Conservation (phyloP, 1,284 basidiomycete genomes). For the Porphyrellus sp. region DNA sequence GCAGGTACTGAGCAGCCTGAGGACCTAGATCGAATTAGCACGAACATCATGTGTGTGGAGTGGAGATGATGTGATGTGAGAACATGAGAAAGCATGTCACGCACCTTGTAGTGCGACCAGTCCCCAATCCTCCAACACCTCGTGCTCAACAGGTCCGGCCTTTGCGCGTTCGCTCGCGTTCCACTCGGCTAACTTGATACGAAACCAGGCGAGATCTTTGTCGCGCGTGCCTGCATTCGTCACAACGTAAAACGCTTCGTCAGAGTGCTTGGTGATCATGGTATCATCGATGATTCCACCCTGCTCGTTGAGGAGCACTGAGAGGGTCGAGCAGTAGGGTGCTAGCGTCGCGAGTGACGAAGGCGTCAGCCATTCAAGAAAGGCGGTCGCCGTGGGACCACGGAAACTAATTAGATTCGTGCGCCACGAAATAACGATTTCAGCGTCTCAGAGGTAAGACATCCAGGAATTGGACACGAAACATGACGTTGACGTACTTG, state of each 20-base stretch:
- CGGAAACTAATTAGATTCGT: slow-evolving; percentile 47
- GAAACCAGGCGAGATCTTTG: slow-evolving; percentile 81
- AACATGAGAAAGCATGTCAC: slow-evolving; percentile 5
- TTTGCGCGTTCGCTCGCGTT: slow-evolving; percentile 52
- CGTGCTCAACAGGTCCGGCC: slow-evolving; percentile 69
- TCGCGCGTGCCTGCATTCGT: slow-evolving; percentile 91
- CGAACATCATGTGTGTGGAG: not conserved
- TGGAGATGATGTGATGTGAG: not conserved
- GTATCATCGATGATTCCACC: slow-evolving; percentile 98
- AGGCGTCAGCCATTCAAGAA: slow-evolving; percentile 84
- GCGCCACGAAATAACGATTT: not conserved
- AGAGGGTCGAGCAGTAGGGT: slow-evolving; percentile 76
- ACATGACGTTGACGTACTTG: slow-evolving; percentile 44
- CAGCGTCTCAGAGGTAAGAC: not conserved
- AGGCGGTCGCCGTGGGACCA: slow-evolving; percentile 69
- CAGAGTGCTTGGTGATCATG: slow-evolving; percentile 79
- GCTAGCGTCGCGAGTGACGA: slow-evolving; percentile 70
- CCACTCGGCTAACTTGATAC: slow-evolving; percentile 69
- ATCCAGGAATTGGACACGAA: not conserved
- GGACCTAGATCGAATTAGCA: slow-evolving; percentile 57
- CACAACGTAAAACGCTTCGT: slow-evolving; percentile 89
- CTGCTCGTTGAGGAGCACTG: slow-evolving; percentile 82
- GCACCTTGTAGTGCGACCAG: slow-evolving; percentile 87
- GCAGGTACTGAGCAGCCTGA: slow-evolving; percentile 75
- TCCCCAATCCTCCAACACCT: slow-evolving; percentile 84